Conservation (phyloP, 192 early-diverging fungal species). For the Coemansia umbellata region DNA sequence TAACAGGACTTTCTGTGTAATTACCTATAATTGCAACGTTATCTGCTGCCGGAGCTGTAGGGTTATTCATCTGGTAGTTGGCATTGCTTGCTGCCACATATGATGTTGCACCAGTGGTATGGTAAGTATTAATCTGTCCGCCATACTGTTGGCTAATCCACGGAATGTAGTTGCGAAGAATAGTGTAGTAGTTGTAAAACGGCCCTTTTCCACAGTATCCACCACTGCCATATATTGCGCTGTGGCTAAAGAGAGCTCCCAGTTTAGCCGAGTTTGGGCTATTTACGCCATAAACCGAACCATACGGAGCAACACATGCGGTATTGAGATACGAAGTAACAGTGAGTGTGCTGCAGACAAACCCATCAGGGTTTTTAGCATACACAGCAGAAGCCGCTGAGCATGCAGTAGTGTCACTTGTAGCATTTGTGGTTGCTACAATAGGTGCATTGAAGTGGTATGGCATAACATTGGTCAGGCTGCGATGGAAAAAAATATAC, state of each 20-base stretch:
- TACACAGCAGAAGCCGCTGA: neutral
- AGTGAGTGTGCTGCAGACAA: slow-evolving; percentile 10
- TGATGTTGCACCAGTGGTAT: neutral
- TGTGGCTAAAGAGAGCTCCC: slow-evolving; percentile 21
- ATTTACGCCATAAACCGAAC: slow-evolving; percentile 5
- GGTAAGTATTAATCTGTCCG: neutral
- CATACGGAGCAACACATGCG: slow-evolving; percentile 16
- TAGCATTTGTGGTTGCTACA: neutral
- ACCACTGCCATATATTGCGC: slow-evolving; percentile 1
- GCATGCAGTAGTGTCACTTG: neutral
- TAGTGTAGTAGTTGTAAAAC: slow-evolving; percentile 21
- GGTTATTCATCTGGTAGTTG: neutral
- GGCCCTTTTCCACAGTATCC: slow-evolving; percentile 11
- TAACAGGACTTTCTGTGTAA: neutral
- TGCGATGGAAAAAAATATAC: slow-evolving; percentile 8
- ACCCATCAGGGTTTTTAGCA: slow-evolving; percentile 6
- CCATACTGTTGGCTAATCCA: slow-evolving; percentile 18
- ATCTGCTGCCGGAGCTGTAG: neutral
- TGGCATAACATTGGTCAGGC: neutral
- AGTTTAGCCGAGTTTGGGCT: neutral
- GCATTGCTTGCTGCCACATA: slow-evolving; percentile 3
- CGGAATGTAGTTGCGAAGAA: slow-evolving; percentile 25
- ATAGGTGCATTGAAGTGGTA: neutral
- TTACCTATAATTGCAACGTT: slow-evolving; percentile 1
- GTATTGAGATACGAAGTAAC: slow-evolving; percentile 4